Percentiles rank a stretch among this genome's conserved stretches.
Conservation (phyloP, 1,139 yeast genomes). For the Sugiyamaella castrensis region DNA sequence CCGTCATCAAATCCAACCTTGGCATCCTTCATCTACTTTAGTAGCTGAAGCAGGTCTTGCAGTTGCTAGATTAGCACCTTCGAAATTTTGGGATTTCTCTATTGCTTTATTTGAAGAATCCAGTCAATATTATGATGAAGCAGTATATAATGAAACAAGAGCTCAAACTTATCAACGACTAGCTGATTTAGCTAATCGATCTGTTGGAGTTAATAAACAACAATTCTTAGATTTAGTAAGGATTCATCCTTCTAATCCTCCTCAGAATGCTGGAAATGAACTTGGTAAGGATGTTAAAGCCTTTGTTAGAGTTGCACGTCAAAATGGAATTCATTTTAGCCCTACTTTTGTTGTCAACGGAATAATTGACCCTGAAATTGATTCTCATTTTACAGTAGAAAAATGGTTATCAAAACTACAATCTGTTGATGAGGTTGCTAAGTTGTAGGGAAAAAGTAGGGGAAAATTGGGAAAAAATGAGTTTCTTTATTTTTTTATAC, state of each 20-base stretch:
- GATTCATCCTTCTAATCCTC: slow-evolving; percentile 33
- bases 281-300: slow-evolving; percentile 65
- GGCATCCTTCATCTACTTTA: slow-evolving; percentile 74
- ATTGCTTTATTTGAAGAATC: slow-evolving; percentile 47
- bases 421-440: slow-evolving; percentile 15
- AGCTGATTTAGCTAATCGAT: slow-evolving; percentile 47
- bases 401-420: slow-evolving; percentile 34
- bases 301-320: slow-evolving; percentile 69
- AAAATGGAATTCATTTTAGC: slow-evolving; percentile 76
- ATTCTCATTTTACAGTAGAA: slow-evolving; percentile 36
- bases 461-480: too few species aligned
- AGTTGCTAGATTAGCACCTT: slow-evolving; percentile 58
- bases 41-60: slow-evolving; percentile 73
- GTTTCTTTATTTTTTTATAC: too few species aligned
- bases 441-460: too few species aligned
- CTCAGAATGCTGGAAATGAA: slow-evolving; percentile 56
- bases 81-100: slow-evolving; percentile 62
- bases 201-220: slow-evolving; percentile 34
- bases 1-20: slow-evolving; percentile 75
- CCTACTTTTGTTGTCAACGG: slow-evolving; percentile 83
- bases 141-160: slow-evolving; percentile 53
- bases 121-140: slow-evolving; percentile 57
- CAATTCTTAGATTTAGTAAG: slow-evolving; percentile 33
- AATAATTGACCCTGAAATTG: slow-evolving; percentile 45
- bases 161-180: slow-evolving; percentile 55